Base-by-base conservation (phyloP, 495 filamentous ascomycete genomes). In the Cenococcum geophilum region DNA sequence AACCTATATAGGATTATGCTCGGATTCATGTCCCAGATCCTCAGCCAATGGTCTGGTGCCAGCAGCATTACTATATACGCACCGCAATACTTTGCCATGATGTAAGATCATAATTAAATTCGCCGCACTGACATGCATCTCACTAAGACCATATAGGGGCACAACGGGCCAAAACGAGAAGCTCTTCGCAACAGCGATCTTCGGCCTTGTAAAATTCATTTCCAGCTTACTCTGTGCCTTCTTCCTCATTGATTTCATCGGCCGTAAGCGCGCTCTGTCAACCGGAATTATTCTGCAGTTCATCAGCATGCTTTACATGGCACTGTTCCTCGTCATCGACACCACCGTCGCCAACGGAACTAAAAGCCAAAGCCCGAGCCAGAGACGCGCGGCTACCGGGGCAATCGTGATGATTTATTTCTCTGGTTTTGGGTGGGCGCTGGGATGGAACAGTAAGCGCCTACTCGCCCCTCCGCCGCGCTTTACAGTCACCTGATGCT, bases 221-320 rank as follows among this genome's bases (percentile, higher is more conserved):
- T 79, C 86, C 0, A 79, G 85, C 18, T 64, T 89, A 23, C 48
- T 82, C 43, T 88, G 85, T 66, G 84, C 86, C 8, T 74, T 88
- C 12, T 88, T 89, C 77, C 76, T 91, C 18, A 83, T 91, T 63
- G 86, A 91, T 61, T 77, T 86, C 52, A 85, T 89, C 63, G 86
- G 87, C 5, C 84, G 87, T 47, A 87, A 88, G 71, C 82, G 86
- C 34, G 78, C 87, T 1, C 75, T 91, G 0, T 74, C 85, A 10
- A 61, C 83, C 0, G 86, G 87, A 5, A 88, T 88, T 55, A 72
- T 76, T 23, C 72, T 86, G 1, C 84, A 86, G 59, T 81, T 79
- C 35, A 69, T 89, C 47, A 61, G 83, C 11, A 86, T 89, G 82
- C 64, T 86, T 66, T 89, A 89, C 70, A 77, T 89, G 35, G 86